Percentiles rank a stretch among this genome's conserved stretches.
Conservation (phyloP, 1,284 basidiomycete species). For the Ceratobasidium sp. region DNA sequence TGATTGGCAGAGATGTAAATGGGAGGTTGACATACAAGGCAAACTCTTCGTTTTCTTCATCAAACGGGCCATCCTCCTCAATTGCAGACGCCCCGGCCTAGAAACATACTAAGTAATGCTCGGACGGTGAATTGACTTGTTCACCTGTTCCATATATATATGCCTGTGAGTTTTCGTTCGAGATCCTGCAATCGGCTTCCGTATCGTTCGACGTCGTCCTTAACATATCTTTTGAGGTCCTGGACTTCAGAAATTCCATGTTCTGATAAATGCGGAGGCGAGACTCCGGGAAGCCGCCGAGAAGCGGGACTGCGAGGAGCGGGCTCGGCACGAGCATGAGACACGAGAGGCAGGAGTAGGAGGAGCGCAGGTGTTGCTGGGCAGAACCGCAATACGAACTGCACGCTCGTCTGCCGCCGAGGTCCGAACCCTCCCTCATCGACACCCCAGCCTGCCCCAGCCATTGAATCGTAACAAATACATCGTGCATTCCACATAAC, state of each 20-base stretch:
- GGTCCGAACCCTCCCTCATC: too few relatives aligned
- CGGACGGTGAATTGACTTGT: background rate
- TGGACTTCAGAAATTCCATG: constrained; percentile 81
- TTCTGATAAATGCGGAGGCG: constrained; percentile 87
- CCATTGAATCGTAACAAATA: too few relatives aligned
- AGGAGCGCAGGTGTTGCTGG: too few relatives aligned
- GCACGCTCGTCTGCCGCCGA: too few relatives aligned
- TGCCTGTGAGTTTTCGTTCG: constrained; percentile 86
- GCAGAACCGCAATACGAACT: too few relatives aligned
- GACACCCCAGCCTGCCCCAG: too few relatives aligned
- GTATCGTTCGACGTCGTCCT: constrained; percentile 89
- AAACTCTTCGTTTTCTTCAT: constrained; percentile 80
- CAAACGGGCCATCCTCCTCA: constrained; percentile 81
- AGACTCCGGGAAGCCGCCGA: too few relatives aligned
- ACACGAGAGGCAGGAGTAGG: too few relatives aligned
- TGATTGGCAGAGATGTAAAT: background rate
- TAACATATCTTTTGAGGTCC: constrained; percentile 87
- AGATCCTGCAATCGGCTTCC: constrained; percentile 81
- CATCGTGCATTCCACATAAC: too few relatives aligned
- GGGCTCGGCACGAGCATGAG: too few relatives aligned
- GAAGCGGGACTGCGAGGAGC: too few relatives aligned
- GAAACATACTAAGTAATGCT: constrained; percentile 20
- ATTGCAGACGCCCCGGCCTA: constrained; percentile 62
- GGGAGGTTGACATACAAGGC: constrained; percentile 67
- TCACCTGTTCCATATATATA: constrained; percentile 85